A percentile compares a stretch with the other conserved stretches of the same genome.
Conservation (phyloP, 2,329 filamentous ascomycete species). For the Neopestalotiopsis clavispora region DNA sequence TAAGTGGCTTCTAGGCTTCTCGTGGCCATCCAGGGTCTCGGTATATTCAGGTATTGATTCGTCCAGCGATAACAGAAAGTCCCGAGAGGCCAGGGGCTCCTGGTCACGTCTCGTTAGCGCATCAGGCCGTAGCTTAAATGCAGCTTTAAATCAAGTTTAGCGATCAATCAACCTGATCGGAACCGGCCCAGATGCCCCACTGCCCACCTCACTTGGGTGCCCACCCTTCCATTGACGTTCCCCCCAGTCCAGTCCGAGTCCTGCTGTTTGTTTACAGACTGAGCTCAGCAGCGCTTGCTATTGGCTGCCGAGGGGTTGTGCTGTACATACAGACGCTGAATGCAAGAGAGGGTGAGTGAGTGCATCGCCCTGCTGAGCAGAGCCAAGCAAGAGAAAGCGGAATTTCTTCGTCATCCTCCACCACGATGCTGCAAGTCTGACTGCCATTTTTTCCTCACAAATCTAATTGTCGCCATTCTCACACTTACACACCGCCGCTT, state of each 20-base stretch:
- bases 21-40: neutral
- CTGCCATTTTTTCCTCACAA: neutral
- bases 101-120: constrained; percentile 4
- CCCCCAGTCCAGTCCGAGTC: constrained; percentile 10
- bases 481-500: neutral
- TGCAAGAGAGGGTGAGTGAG: neutral
- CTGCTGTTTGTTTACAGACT: constrained; percentile 16
- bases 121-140: neutral
- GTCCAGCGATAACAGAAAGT: neutral
- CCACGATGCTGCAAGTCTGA: neutral
- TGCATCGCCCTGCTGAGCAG: neutral
- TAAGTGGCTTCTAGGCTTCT: neutral
- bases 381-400: neutral
- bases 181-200: neutral
- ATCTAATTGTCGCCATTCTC: neutral
- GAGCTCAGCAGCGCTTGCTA: constrained; percentile 12
- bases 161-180: neutral
- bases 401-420: constrained; percentile 1
- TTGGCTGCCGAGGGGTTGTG: constrained; percentile 10
- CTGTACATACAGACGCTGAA: neutral
- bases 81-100: neutral
- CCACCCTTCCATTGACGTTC: neutral
- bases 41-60: neutral
- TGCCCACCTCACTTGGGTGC: constrained; percentile 7
- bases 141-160: neutral